Conservation (phyloP, 169 alveolate genomes). For the Cystoisospora suis region DNA sequence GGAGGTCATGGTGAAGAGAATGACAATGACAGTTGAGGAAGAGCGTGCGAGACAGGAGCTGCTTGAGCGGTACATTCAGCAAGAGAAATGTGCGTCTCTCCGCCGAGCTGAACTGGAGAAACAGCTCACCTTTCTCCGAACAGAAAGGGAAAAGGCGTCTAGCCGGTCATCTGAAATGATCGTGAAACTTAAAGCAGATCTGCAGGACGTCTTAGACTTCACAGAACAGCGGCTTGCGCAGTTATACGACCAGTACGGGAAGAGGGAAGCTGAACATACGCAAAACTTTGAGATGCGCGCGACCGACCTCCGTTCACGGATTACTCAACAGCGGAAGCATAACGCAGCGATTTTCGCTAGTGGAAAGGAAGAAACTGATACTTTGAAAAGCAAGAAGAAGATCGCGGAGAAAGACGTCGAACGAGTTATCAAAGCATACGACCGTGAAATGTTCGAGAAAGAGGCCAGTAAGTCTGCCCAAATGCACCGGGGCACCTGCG, state of each 20-base stretch:
- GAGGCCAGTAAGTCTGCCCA: constrained; percentile 3
- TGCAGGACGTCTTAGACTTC: constrained; percentile 52
- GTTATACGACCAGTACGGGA: constrained; percentile 40
- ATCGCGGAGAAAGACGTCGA: constrained; percentile 57
- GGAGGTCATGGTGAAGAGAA: constrained; percentile 60
- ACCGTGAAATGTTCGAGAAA: constrained; percentile 49
- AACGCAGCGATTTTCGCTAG: constrained; percentile 27
- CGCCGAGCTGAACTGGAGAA: constrained; percentile 62
- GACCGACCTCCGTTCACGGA: constrained; percentile 17
- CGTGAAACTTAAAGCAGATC: constrained; percentile 59
- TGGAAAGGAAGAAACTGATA: constrained; percentile 49
- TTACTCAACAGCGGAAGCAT: constrained; percentile 51
- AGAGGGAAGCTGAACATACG: constrained; percentile 46
- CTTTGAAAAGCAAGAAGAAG: constrained; percentile 26
- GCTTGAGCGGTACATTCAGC: constrained; percentile 52
- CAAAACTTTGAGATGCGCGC: constrained; percentile 38
- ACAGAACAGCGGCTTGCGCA: constrained; percentile 55
- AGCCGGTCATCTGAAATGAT: constrained; percentile 45
- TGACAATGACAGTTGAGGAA: constrained; percentile 56
- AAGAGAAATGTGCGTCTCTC: constrained; percentile 41
- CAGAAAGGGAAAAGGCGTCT: constrained; percentile 56
- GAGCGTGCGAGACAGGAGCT: constrained; percentile 55
- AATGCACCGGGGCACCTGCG: too few species aligned
- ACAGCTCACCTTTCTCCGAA: constrained; percentile 58
- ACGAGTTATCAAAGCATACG: constrained; percentile 25